Percentiles rank a stretch among this genome's conserved stretches.
Evolutionary conservation across 208 protist species (phyloP).

Genomic region (Leishmania major): DNA sequence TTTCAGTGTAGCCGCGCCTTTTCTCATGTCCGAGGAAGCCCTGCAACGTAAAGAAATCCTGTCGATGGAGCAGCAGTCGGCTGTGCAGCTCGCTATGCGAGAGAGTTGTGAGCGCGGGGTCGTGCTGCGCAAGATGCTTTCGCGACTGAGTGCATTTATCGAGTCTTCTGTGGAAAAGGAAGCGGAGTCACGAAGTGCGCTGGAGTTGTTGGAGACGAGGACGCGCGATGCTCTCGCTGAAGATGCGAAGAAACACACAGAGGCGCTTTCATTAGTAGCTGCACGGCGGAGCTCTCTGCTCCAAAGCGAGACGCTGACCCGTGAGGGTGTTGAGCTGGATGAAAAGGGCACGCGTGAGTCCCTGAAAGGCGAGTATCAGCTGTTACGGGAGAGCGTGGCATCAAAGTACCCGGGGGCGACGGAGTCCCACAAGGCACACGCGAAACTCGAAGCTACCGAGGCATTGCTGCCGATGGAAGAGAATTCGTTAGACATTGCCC

Average conservation of each 20-base stretch:
- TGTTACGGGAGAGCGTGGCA: neutral
- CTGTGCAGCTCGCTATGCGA: neutral
- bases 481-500: neutral
- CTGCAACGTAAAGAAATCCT: neutral
- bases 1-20: neutral
- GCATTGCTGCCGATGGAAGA: neutral
- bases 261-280: neutral
- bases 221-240: neutral
- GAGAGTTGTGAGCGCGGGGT: neutral
- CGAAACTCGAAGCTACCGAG: neutral
- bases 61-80: neutral
- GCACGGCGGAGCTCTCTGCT: neutral
- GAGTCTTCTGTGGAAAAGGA: neutral
- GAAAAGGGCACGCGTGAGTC: neutral
- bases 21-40: neutral
- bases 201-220: neutral
- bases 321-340: neutral
- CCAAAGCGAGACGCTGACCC: neutral
- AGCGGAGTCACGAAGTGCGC: neutral
- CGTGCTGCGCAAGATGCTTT: neutral
- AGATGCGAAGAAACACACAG: neutral
- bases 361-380: neutral
- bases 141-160: neutral
- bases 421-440: neutral
- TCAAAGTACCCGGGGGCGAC: neutral